Evolutionary conservation across 495 filamentous ascomycete species (phyloP).

Genomic region (Annulohypoxylon maeteangense): DNA sequence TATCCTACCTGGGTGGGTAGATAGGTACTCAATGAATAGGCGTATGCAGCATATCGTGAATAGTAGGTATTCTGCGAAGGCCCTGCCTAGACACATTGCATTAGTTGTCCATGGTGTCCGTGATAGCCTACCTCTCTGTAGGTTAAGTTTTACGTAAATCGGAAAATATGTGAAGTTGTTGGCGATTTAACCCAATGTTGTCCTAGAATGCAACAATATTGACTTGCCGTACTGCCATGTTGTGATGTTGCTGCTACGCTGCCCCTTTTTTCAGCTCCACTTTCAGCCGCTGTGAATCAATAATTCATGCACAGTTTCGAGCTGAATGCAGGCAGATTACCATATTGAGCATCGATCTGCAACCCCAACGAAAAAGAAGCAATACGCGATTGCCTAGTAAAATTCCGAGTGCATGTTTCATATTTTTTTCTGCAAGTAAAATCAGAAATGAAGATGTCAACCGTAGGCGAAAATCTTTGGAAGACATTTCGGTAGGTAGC

Average conservation of each 20-base stretch:
- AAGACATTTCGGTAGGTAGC: no score
- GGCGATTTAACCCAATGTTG: neutral
- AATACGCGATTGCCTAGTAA: no score
- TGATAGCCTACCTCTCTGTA: neutral
- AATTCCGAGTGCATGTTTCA: no score
- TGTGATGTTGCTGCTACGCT: neutral
- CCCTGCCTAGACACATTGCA: no score
- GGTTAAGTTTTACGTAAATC: neutral
- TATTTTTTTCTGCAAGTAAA: no score
- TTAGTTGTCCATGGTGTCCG: neutral
- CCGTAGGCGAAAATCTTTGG: no score
- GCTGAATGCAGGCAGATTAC: neutral
- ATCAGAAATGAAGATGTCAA: no score
- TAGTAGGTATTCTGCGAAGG: no score
- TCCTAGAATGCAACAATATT: neutral
- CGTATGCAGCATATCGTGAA: neutral
- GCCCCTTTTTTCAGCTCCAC: neutral
- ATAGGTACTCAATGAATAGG: neutral
- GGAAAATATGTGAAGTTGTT: neutral
- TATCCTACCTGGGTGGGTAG: slow-evolving; percentile 6
- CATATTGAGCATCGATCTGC: neutral
- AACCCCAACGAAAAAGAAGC: neutral
- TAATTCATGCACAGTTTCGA: neutral
- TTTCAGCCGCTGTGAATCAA: neutral
- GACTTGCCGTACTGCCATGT: neutral